A percentile compares a stretch with the other conserved stretches of the same genome.
phyloP scores from a whole-genome alignment of 768 basidiomycete species.

The Tulasnella sp. region DNA sequence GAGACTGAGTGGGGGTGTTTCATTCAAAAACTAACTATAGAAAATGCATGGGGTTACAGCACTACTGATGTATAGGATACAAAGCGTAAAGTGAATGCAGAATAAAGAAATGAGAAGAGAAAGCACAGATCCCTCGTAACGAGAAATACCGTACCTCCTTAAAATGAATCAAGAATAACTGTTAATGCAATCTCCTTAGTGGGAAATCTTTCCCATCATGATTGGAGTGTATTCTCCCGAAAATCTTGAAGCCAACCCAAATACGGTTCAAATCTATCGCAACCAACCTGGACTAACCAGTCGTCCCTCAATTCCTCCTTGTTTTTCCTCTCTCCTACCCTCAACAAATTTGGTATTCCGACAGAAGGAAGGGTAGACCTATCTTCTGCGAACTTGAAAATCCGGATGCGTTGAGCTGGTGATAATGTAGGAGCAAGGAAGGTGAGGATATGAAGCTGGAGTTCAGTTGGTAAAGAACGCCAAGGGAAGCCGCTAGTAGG shows the following conservation, averaged over 20 bases:
- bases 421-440: constrained; percentile 47
- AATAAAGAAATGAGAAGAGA: too few species aligned
- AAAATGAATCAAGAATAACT: too few species aligned
- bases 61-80: too few species aligned
- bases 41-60: too few species aligned
- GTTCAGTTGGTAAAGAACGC: constrained; percentile 39
- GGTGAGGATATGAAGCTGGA: constrained; percentile 44
- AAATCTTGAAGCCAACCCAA: constrained; percentile 4
- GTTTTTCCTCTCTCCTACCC: constrained; percentile 7
- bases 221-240: too few species aligned
- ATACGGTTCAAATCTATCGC: constrained; percentile 32
- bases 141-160: too few species aligned
- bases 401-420: constrained; percentile 38
- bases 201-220: too few species aligned
- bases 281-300: constrained; percentile 38
- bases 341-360: constrained; percentile 18
- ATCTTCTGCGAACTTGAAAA: constrained; percentile 40
- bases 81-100: too few species aligned
- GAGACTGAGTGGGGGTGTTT: too few species aligned
- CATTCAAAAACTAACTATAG: too few species aligned
- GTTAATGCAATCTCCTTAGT: too few species aligned
- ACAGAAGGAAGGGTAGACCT: constrained; percentile 32
- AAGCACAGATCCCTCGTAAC: too few species aligned
- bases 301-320: constrained; percentile 33
- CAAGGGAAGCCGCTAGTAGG: constrained; percentile 23